phyloP scores from a whole-genome alignment of 2,329 filamentous ascomycete species.

The Hypoxylon sp. region DNA sequence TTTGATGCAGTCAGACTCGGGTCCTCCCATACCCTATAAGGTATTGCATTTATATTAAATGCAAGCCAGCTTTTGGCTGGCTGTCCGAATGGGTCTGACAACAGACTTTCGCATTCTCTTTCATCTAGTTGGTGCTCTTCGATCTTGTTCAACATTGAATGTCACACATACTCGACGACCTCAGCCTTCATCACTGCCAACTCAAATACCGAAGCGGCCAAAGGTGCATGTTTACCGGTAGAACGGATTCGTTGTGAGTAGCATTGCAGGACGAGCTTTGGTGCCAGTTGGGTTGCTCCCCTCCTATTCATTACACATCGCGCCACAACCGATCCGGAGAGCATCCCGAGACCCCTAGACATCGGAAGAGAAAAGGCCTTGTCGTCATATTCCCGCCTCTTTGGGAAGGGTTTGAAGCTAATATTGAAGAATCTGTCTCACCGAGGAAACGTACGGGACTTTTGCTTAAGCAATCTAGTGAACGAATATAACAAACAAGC shows the following conservation, averaged over 20 bases:
- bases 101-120: conserved; percentile 2
- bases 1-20: conserved; percentile 13
- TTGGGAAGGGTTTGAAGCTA: background rate
- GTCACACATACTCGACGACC: conserved; percentile 11
- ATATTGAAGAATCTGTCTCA: background rate
- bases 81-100: background rate
- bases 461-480: background rate
- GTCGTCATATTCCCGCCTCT: conserved; percentile 5
- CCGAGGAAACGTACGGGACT: conserved; percentile 2
- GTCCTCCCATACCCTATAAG: background rate
- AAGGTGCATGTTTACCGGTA: conserved; percentile 12
- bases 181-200: conserved; percentile 5
- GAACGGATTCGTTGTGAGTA: conserved; percentile 10
- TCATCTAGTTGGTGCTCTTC: conserved; percentile 8
- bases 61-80: background rate
- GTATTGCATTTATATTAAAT: conserved; percentile 12
- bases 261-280: background rate
- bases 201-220: conserved; percentile 16
- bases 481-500: conserved; percentile 1
- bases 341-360: conserved; percentile 7
- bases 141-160: conserved; percentile 15
- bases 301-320: conserved; percentile 2
- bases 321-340: conserved; percentile 13
- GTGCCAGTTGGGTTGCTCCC: background rate
- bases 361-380: conserved; percentile 13